A percentile compares a stretch with the other conserved stretches of the same genome.
Conservation (phyloP, 2,329 filamentous ascomycete species). For the Exophiala sp. region DNA sequence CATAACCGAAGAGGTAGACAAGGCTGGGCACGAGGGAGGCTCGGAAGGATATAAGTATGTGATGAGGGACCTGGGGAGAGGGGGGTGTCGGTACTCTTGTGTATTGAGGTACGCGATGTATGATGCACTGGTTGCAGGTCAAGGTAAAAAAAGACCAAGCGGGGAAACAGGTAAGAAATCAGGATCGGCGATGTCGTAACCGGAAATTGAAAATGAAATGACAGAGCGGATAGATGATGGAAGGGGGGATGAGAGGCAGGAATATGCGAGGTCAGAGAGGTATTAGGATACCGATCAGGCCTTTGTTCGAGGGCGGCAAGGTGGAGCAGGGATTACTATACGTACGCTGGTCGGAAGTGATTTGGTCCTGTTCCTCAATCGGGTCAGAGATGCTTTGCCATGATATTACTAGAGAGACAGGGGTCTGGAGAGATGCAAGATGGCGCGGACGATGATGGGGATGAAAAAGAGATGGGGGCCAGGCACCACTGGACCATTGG, state of each 20-base stretch:
- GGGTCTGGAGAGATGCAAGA: conserved; percentile 13
- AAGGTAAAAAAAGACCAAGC: conserved; percentile 11
- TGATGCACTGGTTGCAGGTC: conserved; percentile 8
- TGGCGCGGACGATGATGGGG: not conserved
- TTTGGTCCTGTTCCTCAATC: conserved; percentile 25
- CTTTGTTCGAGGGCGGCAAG: not conserved
- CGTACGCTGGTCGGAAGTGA: conserved; percentile 24
- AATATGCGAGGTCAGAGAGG: not conserved
- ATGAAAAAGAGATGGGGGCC: conserved; percentile 12
- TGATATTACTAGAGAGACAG: conserved; percentile 3
- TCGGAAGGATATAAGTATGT: conserved; percentile 25
- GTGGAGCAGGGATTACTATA: conserved; percentile 26
- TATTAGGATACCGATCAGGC: conserved; percentile 6
- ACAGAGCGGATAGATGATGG: conserved; percentile 3
- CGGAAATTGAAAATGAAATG: conserved; percentile 9
- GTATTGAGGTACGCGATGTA: conserved; percentile 10
- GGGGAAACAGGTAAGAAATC: not conserved
- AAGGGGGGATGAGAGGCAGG: conserved; percentile 6
- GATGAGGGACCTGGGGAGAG: conserved; percentile 7
- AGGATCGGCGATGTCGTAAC: conserved; percentile 16
- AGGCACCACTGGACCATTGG: conserved; percentile 10
- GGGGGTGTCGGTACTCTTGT: conserved; percentile 15
- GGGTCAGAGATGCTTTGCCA: conserved; percentile 18
- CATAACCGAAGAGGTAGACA: conserved; percentile 15
- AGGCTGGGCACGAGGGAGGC: conserved; percentile 17